These are phyloP conservation scores for Lablab purpureus DNA, from an alignment of 306 rosid genomes.

Conservation along the genomic window DNA sequence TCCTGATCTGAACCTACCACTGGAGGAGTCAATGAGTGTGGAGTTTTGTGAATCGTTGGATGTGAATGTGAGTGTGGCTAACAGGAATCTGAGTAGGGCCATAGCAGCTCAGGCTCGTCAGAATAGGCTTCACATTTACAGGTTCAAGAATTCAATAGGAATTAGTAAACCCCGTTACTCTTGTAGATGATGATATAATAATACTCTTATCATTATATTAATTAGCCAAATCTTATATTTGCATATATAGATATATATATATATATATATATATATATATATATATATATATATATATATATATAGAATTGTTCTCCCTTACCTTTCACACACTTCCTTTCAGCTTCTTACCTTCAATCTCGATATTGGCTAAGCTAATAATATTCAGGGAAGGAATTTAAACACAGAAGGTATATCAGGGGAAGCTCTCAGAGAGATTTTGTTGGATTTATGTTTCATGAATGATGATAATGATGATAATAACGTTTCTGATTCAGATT, in stretches of 20 bases:
- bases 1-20: conserved; percentile 60
- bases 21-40: conserved; percentile 20
- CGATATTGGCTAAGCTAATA: not conserved
- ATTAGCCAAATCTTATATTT: not conserved
- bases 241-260: too few relatives aligned
- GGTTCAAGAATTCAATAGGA: conserved; percentile 51
- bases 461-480: not conserved
- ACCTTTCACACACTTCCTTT: not conserved
- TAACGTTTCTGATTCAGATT: conserved; percentile 8
- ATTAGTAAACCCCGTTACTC: conserved; percentile 38
- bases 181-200: conserved; percentile 18
- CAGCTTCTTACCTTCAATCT: not conserved
- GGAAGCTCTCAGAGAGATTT: not conserved
- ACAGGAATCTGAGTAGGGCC: not conserved
- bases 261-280: too few relatives aligned
- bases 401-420: not conserved
- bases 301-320: too few relatives aligned
- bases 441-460: not conserved
- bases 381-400: too few relatives aligned
- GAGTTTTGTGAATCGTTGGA: conserved; percentile 41
- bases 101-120: conserved; percentile 63
- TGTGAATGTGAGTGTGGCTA: not conserved
- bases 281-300: too few relatives aligned
- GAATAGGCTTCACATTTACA: conserved; percentile 57
- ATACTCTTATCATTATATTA: not conserved